Evolutionary conservation across 176 grass and related monocot species (phyloP).

Genomic region (Musa beccarii): DNA sequence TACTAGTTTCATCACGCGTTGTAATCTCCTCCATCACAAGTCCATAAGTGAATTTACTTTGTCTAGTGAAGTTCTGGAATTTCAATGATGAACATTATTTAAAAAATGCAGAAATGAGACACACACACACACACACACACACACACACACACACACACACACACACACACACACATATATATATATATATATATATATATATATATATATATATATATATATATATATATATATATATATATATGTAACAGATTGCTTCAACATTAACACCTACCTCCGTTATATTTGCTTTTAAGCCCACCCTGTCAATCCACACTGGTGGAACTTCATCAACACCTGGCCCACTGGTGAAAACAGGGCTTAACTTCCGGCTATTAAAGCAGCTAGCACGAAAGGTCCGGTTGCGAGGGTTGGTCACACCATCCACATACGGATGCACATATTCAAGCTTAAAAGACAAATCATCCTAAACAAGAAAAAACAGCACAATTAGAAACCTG

Average conservation of each 20-base stretch:
- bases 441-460: conserved; percentile 89
- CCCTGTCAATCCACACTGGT: conserved; percentile 82
- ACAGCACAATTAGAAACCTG: background rate
- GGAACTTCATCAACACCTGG: conserved; percentile 76
- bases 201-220: too few relatives aligned
- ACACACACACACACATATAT: background rate
- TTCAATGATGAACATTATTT: conserved; percentile 2
- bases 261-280: conserved; percentile 48
- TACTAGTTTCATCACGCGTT: conserved; percentile 79
- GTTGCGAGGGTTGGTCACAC: conserved; percentile 56
- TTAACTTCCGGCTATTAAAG: conserved; percentile 88
- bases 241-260: background rate
- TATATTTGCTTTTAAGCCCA: conserved; percentile 96
- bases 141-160: too few relatives aligned
- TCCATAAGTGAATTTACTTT: conserved; percentile 95
- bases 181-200: too few relatives aligned
- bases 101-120: background rate
- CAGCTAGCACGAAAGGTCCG: conserved; percentile 86
- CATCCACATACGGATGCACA: conserved; percentile 86
- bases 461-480: conserved; percentile 52
- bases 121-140: too few relatives aligned
- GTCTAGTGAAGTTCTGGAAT: conserved; percentile 69
- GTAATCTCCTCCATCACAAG: conserved; percentile 80
- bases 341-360: conserved; percentile 85
- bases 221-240: too few relatives aligned